Evolutionary conservation across 345 rosid species (phyloP).

Genomic region (Cardamine resedifolia): DNA sequence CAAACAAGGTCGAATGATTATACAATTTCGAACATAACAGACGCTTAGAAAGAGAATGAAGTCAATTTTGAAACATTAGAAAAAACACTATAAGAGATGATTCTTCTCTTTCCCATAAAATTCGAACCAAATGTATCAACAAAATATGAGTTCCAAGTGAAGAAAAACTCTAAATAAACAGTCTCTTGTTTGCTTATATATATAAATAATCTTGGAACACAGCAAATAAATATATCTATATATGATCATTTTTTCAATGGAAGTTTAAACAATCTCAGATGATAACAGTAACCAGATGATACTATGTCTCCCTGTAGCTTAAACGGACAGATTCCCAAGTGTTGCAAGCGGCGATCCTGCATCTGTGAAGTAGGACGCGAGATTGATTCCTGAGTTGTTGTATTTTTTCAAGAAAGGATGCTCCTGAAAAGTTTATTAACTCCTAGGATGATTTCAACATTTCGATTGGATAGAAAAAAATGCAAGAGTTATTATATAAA

Average conservation of each 20-base stretch:
- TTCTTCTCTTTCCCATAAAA: not conserved
- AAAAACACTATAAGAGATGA: not conserved
- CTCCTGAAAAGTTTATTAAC: slow-evolving; percentile 42
- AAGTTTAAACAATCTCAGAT: slow-evolving; percentile 14
- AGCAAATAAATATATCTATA: no score
- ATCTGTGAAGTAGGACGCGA: slow-evolving; percentile 78
- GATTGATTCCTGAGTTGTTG: slow-evolving; percentile 59
- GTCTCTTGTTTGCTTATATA: slow-evolving; percentile 22
- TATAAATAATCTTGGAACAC: slow-evolving; percentile 21
- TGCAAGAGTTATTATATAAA: not conserved
- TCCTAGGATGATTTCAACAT: slow-evolving; percentile 1
- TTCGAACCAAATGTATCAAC: slow-evolving; percentile 17
- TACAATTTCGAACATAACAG: not conserved
- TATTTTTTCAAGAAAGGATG: slow-evolving; percentile 78
- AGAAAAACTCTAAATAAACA: not conserved
- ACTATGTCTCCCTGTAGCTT: slow-evolving; percentile 15
- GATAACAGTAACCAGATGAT: slow-evolving; percentile 14
- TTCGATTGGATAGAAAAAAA: not conserved
- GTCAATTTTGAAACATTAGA: not conserved
- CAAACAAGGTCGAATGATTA: not conserved
- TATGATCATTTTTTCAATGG: not conserved
- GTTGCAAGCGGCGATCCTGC: slow-evolving; percentile 94
- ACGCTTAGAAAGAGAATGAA: not conserved
- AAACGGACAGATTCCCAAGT: slow-evolving; percentile 43
- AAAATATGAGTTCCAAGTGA: slow-evolving; percentile 12